phyloP scores from a whole-genome alignment of 192 early-diverging fungal genomes.

The Coemansia sp. region DNA sequence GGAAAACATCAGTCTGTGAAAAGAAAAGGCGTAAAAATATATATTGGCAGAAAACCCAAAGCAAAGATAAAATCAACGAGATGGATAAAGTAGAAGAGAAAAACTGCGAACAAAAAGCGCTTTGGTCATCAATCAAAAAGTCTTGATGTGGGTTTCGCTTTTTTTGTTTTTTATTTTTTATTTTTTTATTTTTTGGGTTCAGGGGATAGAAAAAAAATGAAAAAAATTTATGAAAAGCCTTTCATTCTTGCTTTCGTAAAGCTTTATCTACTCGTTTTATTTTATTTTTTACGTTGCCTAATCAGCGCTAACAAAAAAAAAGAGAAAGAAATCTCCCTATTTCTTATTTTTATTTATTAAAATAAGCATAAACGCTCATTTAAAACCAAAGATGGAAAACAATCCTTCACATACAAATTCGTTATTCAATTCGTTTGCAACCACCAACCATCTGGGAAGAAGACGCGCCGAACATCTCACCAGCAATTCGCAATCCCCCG shows the following conservation, averaged over 20 bases:
- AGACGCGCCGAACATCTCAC: constrained; percentile 21
- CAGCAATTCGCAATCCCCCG: constrained; percentile 28
- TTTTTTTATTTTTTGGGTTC: too few species aligned
- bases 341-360: too few species aligned
- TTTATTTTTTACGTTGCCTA: too few species aligned
- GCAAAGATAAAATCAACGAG: background rate
- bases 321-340: too few species aligned
- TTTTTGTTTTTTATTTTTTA: too few species aligned
- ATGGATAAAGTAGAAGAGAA: background rate
- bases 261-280: background rate
- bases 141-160: too few species aligned
- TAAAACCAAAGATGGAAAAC: constrained; percentile 21
- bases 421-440: constrained; percentile 29
- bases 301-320: too few species aligned
- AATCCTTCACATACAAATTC: constrained; percentile 25
- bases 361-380: too few species aligned
- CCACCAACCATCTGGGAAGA: constrained; percentile 23
- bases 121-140: too few species aligned
- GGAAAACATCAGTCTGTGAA: background rate
- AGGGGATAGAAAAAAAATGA: background rate
- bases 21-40: too few species aligned
- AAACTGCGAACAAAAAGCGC: background rate
- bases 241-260: background rate
- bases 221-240: background rate
- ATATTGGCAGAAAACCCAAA: too few species aligned